phyloP scores from a whole-genome alignment of 2,329 filamentous ascomycete genomes.

The Paraconiothyrium brasiliense region DNA sequence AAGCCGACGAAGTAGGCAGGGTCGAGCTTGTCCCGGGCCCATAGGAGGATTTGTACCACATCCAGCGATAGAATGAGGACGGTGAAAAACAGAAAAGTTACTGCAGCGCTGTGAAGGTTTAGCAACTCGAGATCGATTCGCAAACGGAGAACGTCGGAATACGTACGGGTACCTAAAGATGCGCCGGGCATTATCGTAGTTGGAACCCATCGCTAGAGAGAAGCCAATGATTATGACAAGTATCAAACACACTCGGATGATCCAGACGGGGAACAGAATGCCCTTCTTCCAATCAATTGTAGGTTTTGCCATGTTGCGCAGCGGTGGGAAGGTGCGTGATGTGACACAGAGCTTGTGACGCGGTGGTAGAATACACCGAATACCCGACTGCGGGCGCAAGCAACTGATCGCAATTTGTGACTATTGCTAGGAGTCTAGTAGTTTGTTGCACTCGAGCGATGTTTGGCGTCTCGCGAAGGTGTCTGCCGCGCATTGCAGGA shows the following conservation, averaged over 20 bases:
- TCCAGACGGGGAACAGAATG: constrained; percentile 50
- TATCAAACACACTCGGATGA: constrained; percentile 44
- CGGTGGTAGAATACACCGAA: not conserved
- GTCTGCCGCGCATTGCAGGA: constrained; percentile 1
- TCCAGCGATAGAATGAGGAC: constrained; percentile 47
- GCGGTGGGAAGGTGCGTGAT: constrained; percentile 3
- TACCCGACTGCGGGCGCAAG: not conserved
- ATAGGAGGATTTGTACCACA: constrained; percentile 45
- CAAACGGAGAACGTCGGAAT: too few species aligned
- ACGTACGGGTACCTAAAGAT: constrained; percentile 34
- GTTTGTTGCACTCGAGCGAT: not conserved
- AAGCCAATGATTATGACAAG: constrained; percentile 44
- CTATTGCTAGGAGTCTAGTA: not conserved
- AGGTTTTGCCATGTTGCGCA: constrained; percentile 32
- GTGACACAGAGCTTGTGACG: not conserved
- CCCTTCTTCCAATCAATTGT: constrained; percentile 48
- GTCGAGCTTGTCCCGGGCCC: constrained; percentile 42
- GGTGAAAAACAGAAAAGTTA: constrained; percentile 46
- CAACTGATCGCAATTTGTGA: not conserved
- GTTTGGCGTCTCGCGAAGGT: not conserved
- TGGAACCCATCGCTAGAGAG: constrained; percentile 30
- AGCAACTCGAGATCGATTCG: constrained; percentile 18
- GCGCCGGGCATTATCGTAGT: constrained; percentile 29
- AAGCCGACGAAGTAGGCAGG: constrained; percentile 47
- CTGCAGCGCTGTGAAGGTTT: constrained; percentile 34